phyloP scores from a whole-genome alignment of 345 rosid species.

The Cardamine resedifolia region DNA sequence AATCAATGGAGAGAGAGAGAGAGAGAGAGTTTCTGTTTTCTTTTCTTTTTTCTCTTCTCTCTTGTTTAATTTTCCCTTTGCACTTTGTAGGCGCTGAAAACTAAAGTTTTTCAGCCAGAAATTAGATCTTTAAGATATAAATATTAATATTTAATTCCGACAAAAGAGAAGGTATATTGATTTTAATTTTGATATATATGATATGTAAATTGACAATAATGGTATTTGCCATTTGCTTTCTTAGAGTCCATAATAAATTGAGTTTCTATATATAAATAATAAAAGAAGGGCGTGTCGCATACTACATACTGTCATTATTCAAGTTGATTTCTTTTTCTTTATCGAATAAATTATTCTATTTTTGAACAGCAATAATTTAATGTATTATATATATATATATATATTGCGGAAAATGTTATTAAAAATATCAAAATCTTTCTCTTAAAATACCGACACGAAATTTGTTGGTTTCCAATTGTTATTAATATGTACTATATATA shows the following conservation, averaged over 20 bases:
- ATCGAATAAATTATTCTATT: not conserved
- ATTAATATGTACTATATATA: not conserved
- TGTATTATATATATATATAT: no score
- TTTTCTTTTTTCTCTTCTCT: not conserved
- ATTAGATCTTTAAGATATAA: constrained; percentile 10
- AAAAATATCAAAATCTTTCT: not conserved
- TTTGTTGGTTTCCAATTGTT: not conserved
- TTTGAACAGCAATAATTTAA: no score
- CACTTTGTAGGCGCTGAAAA: constrained; percentile 31
- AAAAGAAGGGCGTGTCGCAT: constrained; percentile 18
- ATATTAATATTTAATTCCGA: constrained; percentile 14
- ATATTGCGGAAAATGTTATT: no score
- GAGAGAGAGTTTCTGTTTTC: not conserved
- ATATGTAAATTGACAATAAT: constrained; percentile 10
- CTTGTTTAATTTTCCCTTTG: constrained; percentile 26
- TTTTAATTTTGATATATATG: not conserved
- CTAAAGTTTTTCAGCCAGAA: not conserved
- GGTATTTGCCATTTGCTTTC: constrained; percentile 9
- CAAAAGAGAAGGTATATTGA: constrained; percentile 11
- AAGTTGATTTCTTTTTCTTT: not conserved
- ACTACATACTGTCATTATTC: constrained; percentile 7
- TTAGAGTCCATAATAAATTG: constrained; percentile 3
- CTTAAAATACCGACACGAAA: constrained; percentile 9
- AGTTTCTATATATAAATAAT: not conserved
- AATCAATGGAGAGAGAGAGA: constrained; percentile 39